Evolutionary conservation across 2,329 filamentous ascomycete genomes (phyloP).

Genomic region (Achaetomium macrosporum): DNA sequence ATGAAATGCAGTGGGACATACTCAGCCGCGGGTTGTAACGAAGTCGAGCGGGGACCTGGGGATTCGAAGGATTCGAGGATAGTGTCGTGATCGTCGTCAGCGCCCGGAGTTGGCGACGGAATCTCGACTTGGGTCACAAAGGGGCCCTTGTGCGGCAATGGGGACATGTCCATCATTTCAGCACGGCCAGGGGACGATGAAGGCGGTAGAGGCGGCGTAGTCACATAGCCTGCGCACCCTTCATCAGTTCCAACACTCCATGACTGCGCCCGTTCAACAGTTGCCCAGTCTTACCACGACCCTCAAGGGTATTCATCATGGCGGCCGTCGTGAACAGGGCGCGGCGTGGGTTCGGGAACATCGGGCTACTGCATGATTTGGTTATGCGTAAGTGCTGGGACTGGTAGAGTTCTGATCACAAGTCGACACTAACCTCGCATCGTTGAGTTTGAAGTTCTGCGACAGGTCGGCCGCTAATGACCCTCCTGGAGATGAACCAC

Average conservation of each 20-base stretch:
- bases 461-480: conserved; percentile 91
- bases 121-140: conserved; percentile 61
- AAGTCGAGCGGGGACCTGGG: conserved; percentile 44
- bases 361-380: conserved; percentile 52
- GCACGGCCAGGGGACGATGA: conserved; percentile 74
- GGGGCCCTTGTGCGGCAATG: conserved; percentile 78
- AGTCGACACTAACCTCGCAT: conserved; percentile 61
- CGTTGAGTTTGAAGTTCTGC: conserved; percentile 87
- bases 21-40: conserved; percentile 49
- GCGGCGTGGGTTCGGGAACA: conserved; percentile 74
- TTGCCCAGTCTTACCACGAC: conserved; percentile 48
- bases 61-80: conserved; percentile 57
- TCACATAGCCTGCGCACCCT: conserved; percentile 57
- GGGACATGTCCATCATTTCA: conserved; percentile 90
- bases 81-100: conserved; percentile 42
- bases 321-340: conserved; percentile 75
- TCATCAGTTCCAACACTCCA: conserved; percentile 16
- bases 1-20: conserved; percentile 35
- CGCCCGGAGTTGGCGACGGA: conserved; percentile 65
- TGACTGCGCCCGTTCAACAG: background rate
- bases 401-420: background rate
- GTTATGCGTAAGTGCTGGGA: conserved; percentile 18
- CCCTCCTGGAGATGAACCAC: conserved; percentile 83
- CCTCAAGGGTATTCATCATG: conserved; percentile 53
- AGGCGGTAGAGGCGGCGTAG: conserved; percentile 70